Evolutionary conservation across 108 stramenopile genomes (phyloP), one percentile per base, ranked within the genome.

Genomic region (Cylindrotheca closterium): DNA sequence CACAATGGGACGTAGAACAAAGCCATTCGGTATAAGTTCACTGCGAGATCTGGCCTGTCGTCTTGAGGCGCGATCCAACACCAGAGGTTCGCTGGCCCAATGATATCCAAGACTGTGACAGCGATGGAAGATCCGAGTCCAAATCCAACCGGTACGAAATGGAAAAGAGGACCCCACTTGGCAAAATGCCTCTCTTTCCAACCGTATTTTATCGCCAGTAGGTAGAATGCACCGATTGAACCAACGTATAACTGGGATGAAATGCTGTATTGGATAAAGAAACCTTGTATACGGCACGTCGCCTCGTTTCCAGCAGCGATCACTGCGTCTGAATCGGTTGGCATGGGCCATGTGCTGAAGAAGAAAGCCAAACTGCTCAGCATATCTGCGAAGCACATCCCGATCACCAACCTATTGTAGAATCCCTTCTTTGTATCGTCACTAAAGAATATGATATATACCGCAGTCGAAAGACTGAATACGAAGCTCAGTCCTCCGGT

Each of bases 1-100:
- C 81, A 82, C 2, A 82, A 65, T 1, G 77, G 77, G 2, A 27
- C 74, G 49, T 78, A 82, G 50, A 65, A 82, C 32, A 78, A 71
- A n/a, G 52, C 58, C 77, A 74, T 75, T 32, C 69, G 73, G 57
- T 71, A 78, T n/a, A n/a, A n/a, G n/a, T n/a, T n/a, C n/a, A n/a
- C n/a, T n/a, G n/a, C n/a, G n/a, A n/a, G n/a, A n/a, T 45, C 42
- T 12, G 8, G 8, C 19, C 24, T 23, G 5, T 51, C 50, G 18
- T 7, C 12, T 30, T 46, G 32, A 18, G 69, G 57, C 4, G 64
- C 56, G 30, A 78, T 48, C 77, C 77, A 73, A 46, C 77, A 73
- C 54, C 51, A 52, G 12, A 61, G 48, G 27, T 67, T 61, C 33
- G 61, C 71, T 18, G 45, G n/a, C 59, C 72, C 67, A 51, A 63